Conservation (phyloP, 495 filamentous ascomycete species). For the Daldinia caldariorum region DNA sequence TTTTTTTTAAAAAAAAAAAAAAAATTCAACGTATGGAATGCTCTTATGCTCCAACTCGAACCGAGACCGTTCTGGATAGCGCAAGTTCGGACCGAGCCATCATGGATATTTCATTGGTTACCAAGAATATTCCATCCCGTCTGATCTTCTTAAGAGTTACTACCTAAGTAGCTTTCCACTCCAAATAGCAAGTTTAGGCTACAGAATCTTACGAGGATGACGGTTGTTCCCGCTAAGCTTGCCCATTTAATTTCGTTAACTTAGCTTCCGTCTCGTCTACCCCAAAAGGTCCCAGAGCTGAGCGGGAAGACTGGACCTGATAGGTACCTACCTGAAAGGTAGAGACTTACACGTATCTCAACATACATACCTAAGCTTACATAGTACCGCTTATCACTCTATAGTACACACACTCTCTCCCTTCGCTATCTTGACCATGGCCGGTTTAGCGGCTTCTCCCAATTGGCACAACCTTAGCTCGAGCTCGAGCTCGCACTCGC, state of each 20-base stretch:
- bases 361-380: background rate
- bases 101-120: background rate
- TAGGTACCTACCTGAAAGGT: no score
- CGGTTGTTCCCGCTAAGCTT: background rate
- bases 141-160: background rate
- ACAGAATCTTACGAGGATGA: background rate
- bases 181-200: background rate
- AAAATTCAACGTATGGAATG: background rate
- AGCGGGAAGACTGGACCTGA: background rate
- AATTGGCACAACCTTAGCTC: conserved; percentile 9
- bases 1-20: no score
- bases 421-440: conserved; percentile 31
- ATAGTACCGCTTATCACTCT: background rate
- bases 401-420: background rate
- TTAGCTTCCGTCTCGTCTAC: background rate
- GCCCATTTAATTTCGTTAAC: background rate
- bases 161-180: conserved; percentile 1
- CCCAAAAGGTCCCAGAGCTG: background rate
- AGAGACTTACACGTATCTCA: background rate
- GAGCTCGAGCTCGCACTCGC: conserved; percentile 7
- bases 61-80: background rate
- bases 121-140: background rate
- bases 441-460: conserved; percentile 23
- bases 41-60: background rate
- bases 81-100: background rate